Conservation (phyloP, 1,284 basidiomycete genomes). For the Fistulinella staudtii region DNA sequence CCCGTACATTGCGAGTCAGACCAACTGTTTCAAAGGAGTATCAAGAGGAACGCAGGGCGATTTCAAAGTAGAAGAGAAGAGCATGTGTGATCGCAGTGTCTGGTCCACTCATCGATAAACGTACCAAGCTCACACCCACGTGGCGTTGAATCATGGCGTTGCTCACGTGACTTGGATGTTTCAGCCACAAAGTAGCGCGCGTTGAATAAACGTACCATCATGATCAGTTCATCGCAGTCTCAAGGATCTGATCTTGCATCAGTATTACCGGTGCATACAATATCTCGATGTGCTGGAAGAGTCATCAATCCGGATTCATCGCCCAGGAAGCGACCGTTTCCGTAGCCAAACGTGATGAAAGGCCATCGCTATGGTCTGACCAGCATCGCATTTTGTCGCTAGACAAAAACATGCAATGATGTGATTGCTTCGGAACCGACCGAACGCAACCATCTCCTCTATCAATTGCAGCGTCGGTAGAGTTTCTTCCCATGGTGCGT, state of each 20-base stretch:
- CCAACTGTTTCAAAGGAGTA: no score
- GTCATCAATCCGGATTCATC: no score
- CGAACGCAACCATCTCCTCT: constrained; percentile 46
- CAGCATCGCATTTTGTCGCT: constrained; percentile 50
- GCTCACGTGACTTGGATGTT: no score
- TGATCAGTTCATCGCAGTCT: constrained; percentile 1
- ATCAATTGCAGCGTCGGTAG: constrained; percentile 45
- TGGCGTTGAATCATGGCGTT: no score
- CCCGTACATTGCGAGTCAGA: no score
- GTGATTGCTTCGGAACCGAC: constrained; percentile 26
- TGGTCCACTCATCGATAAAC: no score
- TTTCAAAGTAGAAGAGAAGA: no score
- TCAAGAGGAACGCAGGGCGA: no score
- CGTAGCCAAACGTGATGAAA: constrained; percentile 43
- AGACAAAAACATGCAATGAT: no score
- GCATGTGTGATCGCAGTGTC: no score
- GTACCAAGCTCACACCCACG: no score
- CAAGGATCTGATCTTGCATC: constrained; percentile 49
- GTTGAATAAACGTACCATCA: background rate
- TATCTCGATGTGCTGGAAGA: constrained; percentile 44
- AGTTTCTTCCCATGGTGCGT: constrained; percentile 41
- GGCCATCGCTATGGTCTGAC: constrained; percentile 38
- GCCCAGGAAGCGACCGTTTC: constrained; percentile 40
- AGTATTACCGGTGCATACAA: constrained; percentile 48
- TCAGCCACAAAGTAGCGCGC: no score